Conservation (phyloP, 371 early-diverging fungal genomes). For the Mortierella sp. region DNA sequence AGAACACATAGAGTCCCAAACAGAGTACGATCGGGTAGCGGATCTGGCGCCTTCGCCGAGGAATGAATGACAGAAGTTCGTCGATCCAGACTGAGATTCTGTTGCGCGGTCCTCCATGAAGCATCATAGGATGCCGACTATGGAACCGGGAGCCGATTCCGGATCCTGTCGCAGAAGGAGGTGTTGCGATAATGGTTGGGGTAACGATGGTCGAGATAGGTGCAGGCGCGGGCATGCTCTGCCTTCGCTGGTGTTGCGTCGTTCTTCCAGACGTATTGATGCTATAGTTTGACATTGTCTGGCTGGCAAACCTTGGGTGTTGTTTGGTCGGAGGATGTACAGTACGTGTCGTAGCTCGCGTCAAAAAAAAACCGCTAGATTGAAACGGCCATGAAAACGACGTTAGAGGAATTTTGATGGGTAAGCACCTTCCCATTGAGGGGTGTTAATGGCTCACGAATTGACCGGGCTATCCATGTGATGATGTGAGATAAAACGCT, state of each 20-base stretch:
- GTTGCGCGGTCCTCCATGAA: constrained; percentile 34
- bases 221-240: constrained; percentile 49
- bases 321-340: too few relatives aligned
- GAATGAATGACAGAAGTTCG: constrained; percentile 19
- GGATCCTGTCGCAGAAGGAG: constrained; percentile 45
- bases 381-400: too few relatives aligned
- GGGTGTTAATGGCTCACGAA: too few relatives aligned
- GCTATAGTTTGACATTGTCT: constrained; percentile 31
- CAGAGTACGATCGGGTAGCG: constrained; percentile 38
- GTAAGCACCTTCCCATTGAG: too few relatives aligned
- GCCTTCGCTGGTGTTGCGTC: constrained; percentile 47
- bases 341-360: too few relatives aligned
- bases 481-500: too few relatives aligned
- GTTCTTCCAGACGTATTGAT: constrained; percentile 35
- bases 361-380: too few relatives aligned
- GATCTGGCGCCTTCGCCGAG: constrained; percentile 58
- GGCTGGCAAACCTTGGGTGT: too few relatives aligned
- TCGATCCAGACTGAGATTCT: constrained; percentile 24
- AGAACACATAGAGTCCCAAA: constrained; percentile 37
- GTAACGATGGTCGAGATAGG: constrained; percentile 43
- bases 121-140: constrained; percentile 47
- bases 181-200: constrained; percentile 52
- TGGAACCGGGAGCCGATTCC: constrained; percentile 36
- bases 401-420: too few relatives aligned
- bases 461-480: too few relatives aligned